Base-by-base conservation (phyloP, 1,284 basidiomycete species). In the Pyrrhoderma lamaoense region DNA sequence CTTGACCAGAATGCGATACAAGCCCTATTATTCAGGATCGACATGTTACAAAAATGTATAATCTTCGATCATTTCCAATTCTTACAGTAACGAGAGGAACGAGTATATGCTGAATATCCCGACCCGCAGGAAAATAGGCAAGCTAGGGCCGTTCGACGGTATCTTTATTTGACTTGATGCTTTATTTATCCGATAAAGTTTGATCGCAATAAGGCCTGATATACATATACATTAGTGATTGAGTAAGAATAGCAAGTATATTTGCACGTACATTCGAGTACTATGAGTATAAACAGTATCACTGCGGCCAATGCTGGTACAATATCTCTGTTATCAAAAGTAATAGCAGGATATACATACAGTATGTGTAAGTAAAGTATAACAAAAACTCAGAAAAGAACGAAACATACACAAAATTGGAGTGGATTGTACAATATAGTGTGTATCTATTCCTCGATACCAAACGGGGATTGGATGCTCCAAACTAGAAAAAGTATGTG, bases 341-440 rank as follows among this genome's bases (percentile, higher is more conserved):
- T n/a, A n/a, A n/a, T n/a, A n/a, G n/a, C n/a, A n/a, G n/a, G n/a
- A n/a, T n/a, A n/a, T n/a, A n/a, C n/a, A n/a, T n/a, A n/a, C n/a
- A n/a, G n/a, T n/a, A n/a, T n/a, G n/a, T n/a, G n/a, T 22, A 13
- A 3, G n/a, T 14, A 8, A 14, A 21, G 16, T 45, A 3, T 18
- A 25, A 18, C 3, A 45, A 16, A 31, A 5, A 35, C 11, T 11
- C 13, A 42, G n/a, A 2, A 22, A 16, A 36, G 3, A 3, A 37
- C 1, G n/a, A 1, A 22, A 48, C 47, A 22, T 43, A 53, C 52
- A 53, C 52, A 31, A 53, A 18, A 36, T 1, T 16, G 9, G 45
- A 45, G 35, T 53, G 44, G 7, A 53, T 53, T 11, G 52, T 53
- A 36, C 52, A 53, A 14, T 53, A 53, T 21, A 53, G 49, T 9